These are phyloP conservation scores for Penicillium psychrosexuale DNA, from an alignment of 2,329 filamentous ascomycete genomes.

Conservation along the genomic window DNA sequence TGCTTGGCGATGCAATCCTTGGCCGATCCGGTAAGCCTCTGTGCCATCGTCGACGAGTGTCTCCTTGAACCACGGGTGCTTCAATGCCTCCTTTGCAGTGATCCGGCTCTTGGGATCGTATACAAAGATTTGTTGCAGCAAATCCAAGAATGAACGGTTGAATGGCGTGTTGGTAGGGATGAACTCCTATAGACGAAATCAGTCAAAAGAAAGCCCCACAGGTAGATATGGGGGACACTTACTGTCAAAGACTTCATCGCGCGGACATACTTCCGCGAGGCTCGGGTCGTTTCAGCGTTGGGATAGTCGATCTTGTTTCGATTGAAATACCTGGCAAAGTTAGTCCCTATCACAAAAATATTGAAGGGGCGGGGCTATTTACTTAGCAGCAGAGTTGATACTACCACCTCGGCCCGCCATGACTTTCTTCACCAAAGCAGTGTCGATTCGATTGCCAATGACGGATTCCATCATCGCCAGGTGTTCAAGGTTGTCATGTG, in stretches of 20 bases:
- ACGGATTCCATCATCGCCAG: conserved; percentile 68
- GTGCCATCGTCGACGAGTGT: conserved; percentile 63
- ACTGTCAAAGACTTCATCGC: conserved; percentile 64
- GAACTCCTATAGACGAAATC: conserved; percentile 52
- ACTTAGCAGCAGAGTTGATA: conserved; percentile 56
- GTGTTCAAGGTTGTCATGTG: conserved; percentile 66
- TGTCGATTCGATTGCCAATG: conserved; percentile 55
- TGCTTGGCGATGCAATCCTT: conserved; percentile 38
- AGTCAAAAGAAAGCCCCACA: not conserved
- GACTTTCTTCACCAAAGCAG: conserved; percentile 54
- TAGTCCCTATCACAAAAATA: conserved; percentile 22
- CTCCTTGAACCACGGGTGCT: conserved; percentile 66
- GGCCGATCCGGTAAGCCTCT: conserved; percentile 58
- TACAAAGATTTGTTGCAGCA: conserved; percentile 62
- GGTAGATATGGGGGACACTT: conserved; percentile 27
- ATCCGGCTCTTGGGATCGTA: conserved; percentile 65
- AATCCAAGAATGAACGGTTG: conserved; percentile 61
- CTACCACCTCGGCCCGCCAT: conserved; percentile 47
- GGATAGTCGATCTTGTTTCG: conserved; percentile 61
- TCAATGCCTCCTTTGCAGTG: conserved; percentile 61
- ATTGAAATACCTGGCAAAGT: conserved; percentile 52
- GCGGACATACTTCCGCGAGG: conserved; percentile 64
- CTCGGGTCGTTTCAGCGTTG: conserved; percentile 60
- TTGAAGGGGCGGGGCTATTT: conserved; percentile 23
- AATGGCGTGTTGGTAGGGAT: conserved; percentile 59